A percentile compares a stretch with the other conserved stretches of the same genome.
Evolutionary conservation across 495 filamentous ascomycete genomes (phyloP).

Genomic region (Hypoxylon rickii): DNA sequence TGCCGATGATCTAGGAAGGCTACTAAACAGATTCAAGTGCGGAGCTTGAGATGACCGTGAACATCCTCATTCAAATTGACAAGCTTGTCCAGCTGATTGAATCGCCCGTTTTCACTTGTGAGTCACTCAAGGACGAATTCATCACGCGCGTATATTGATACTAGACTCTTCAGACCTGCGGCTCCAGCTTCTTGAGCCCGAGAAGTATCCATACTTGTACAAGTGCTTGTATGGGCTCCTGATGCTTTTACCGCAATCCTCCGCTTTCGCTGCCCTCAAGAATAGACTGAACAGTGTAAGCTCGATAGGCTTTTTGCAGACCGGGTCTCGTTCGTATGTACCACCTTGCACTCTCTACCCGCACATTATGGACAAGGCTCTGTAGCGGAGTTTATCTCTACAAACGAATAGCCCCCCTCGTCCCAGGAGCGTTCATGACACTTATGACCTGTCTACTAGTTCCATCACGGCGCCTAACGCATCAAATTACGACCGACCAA

Average conservation of each 20-base stretch:
- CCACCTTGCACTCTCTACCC: slow-evolving; percentile 21
- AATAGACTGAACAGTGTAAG: slow-evolving; percentile 96
- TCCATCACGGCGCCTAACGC: slow-evolving; percentile 50
- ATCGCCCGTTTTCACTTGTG: slow-evolving; percentile 97
- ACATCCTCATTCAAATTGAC: slow-evolving; percentile 98
- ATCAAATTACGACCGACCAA: slow-evolving; percentile 74
- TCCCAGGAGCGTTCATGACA: slow-evolving; percentile 36
- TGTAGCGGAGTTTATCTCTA: slow-evolving; percentile 45
- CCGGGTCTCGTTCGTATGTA: slow-evolving; percentile 78
- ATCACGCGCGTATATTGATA: slow-evolving; percentile 12
- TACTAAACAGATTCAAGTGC: slow-evolving; percentile 67
- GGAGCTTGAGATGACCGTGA: slow-evolving; percentile 98
- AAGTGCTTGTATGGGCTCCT: slow-evolving; percentile 97
- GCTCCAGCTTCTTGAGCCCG: slow-evolving; percentile 96
- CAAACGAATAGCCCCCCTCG: slow-evolving; percentile 34
- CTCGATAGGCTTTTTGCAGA: slow-evolving; percentile 93
- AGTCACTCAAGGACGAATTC: slow-evolving; percentile 27
- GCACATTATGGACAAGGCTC: slow-evolving; percentile 45
- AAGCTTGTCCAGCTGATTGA: slow-evolving; percentile 98
- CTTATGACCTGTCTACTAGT: slow-evolving; percentile 45
- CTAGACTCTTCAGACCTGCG: slow-evolving; percentile 70
- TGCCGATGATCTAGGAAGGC: not conserved
- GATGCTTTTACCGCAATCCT: slow-evolving; percentile 97
- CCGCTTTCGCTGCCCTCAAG: slow-evolving; percentile 94
- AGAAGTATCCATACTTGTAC: slow-evolving; percentile 93